phyloP scores from a whole-genome alignment of 2,329 filamentous ascomycete species.

The Alternaria sp. region DNA sequence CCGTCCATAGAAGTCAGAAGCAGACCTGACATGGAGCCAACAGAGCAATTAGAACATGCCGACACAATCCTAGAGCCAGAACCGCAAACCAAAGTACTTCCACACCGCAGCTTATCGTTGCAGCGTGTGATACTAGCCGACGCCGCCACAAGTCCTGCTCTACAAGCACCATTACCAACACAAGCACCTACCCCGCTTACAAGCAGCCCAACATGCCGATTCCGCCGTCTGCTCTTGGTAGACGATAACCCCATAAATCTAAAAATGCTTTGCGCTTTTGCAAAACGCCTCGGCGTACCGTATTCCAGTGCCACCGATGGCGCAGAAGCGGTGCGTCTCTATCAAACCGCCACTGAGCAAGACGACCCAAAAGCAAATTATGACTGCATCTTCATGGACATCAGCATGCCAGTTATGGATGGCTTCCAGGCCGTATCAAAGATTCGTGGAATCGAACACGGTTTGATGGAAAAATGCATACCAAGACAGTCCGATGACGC shows the following conservation, averaged over 20 bases:
- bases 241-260: constrained; percentile 48
- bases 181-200: not conserved
- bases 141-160: not conserved
- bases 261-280: constrained; percentile 34
- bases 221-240: constrained; percentile 35
- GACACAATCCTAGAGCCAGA: not conserved
- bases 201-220: not conserved
- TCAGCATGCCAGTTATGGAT: constrained; percentile 43
- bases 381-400: constrained; percentile 39
- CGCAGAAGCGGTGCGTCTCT: constrained; percentile 31
- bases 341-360: constrained; percentile 10
- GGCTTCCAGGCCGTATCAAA: constrained; percentile 32
- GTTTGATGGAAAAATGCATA: not conserved
- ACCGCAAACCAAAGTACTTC: not conserved
- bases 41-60: not conserved
- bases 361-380: constrained; percentile 5
- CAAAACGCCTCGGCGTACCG: constrained; percentile 20
- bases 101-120: not conserved
- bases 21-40: not conserved
- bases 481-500: not conserved
- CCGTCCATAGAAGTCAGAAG: not conserved
- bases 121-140: not conserved
- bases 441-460: constrained; percentile 31
- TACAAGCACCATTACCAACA: not conserved
- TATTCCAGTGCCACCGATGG: constrained; percentile 34